Base-by-base conservation (phyloP, 202 grass and related monocot genomes). In the Schoenoplectus tabernaemontani region DNA sequence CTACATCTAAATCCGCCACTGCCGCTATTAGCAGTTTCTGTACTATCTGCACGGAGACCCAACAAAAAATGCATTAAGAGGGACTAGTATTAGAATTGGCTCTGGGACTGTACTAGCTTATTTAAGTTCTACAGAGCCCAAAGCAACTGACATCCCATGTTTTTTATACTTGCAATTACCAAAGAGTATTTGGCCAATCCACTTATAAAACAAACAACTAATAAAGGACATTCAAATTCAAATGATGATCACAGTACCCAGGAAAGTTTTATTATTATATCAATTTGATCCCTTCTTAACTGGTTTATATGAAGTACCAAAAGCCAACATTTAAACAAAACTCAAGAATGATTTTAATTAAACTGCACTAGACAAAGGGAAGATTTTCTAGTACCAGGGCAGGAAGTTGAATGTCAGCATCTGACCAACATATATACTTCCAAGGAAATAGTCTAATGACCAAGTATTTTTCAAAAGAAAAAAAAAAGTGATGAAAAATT, bases 21-120 rank as follows among this genome's bases (percentile, higher is more conserved):
- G 91, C 95, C 65, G 95, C 87, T 76, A 90, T 92, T 83, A 94
- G 84, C 90, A 98, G 89, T 87, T 98, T 94, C 58, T 90, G 89
- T 64, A 95, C 87, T 83, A 98, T 98, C 95, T 98, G 91, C 83
- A 84, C 41, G 83, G 32, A 48, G 67, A 41, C 77, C 78, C 47
- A 86, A 39, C 32, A 82, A n/a, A 76, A 46, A 28, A 50, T n/a
- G 44, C 46, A 53, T 72, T 74, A 33, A 53, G 53, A 53, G 23
- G 23, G 7, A 32, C 24, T 53, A 33, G 13, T 54, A 19, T 74
- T 74, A 53, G 16, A 33, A 54, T 51, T 74, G 47, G 46, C 47
- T n/a, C 16, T 19, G 23, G 24, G 46, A 74, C 15, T 74, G 26
- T 13, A 33, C 26, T 74, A 74, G 13, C 70, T 74, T 46, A 32